phyloP scores from a whole-genome alignment of 2,329 filamentous ascomycete genomes.

The Colletotrichum agaves region DNA sequence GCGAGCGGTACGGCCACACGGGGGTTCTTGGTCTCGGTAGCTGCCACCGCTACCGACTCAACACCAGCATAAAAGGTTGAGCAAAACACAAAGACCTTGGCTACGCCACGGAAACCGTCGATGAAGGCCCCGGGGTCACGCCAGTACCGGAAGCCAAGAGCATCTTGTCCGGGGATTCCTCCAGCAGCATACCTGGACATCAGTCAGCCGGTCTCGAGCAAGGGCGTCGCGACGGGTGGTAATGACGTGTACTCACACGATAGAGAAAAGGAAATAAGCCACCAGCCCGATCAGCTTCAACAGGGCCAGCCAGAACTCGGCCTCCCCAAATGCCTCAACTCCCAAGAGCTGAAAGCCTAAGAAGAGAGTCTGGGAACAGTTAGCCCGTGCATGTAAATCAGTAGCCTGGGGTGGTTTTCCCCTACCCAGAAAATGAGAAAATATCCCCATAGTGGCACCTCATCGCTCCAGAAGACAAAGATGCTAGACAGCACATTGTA shows the following conservation, averaged over 20 bases:
- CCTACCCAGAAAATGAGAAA: conserved; percentile 78
- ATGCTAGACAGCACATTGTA: conserved; percentile 77
- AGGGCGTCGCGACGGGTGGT: neutral
- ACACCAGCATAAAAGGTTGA: conserved; percentile 78
- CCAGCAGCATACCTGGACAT: conserved; percentile 68
- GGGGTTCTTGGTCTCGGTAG: conserved; percentile 69
- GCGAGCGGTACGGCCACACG: conserved; percentile 65
- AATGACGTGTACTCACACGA: conserved; percentile 57
- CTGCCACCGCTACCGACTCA: conserved; percentile 70
- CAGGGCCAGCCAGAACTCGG: conserved; percentile 82
- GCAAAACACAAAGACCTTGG: conserved; percentile 75
- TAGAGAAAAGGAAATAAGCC: conserved; percentile 79
- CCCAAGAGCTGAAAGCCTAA: conserved; percentile 76
- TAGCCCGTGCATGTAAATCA: neutral
- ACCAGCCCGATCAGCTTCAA: conserved; percentile 77
- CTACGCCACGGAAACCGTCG: conserved; percentile 74
- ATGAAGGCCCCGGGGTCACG: conserved; percentile 75
- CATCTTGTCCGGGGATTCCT: conserved; percentile 67
- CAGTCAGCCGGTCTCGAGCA: neutral
- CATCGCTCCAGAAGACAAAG: conserved; percentile 72
- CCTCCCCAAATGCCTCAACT: conserved; percentile 80
- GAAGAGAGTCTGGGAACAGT: conserved; percentile 60
- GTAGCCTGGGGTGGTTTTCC: too few species aligned
- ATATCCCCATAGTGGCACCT: conserved; percentile 71
- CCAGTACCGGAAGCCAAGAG: conserved; percentile 79